These are phyloP conservation scores for Keqinozyma sinolaborantium DNA, from an alignment of 1,139 yeast species.

Conservation along the genomic window DNA sequence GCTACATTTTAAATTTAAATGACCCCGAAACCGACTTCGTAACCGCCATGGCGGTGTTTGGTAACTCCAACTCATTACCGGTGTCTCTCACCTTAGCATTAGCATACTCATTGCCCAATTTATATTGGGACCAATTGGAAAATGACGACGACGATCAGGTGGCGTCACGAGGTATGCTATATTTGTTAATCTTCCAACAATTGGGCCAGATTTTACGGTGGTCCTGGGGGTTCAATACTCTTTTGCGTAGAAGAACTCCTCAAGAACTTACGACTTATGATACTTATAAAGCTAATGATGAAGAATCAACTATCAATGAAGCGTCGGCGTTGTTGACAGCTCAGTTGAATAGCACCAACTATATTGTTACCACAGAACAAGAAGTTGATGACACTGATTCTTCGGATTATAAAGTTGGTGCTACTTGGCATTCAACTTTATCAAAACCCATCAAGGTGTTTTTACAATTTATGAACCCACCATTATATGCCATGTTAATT, in stretches of 20 bases:
- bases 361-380: slow-evolving; percentile 4
- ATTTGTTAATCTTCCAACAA: slow-evolving; percentile 77
- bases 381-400: not conserved
- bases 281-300: slow-evolving; percentile 7
- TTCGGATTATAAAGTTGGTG: not conserved
- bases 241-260: slow-evolving; percentile 51
- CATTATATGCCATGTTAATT: slow-evolving; percentile 85
- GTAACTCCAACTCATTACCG: slow-evolving; percentile 76
- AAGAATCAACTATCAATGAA: slow-evolving; percentile 7
- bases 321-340: slow-evolving; percentile 8
- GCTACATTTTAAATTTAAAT: slow-evolving; percentile 48
- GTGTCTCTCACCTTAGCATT: slow-evolving; percentile 72
- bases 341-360: slow-evolving; percentile 1
- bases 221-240: slow-evolving; percentile 89
- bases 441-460: slow-evolving; percentile 5
- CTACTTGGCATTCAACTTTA: not conserved
- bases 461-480: slow-evolving; percentile 77
- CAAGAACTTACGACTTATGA: slow-evolving; percentile 35
- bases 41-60: slow-evolving; percentile 87
- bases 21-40: slow-evolving; percentile 73
- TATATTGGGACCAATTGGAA: slow-evolving; percentile 70
- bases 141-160: slow-evolving; percentile 67
- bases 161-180: slow-evolving; percentile 77
- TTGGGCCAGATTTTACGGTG: slow-evolving; percentile 80
- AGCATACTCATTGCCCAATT: slow-evolving; percentile 69